Base-by-base conservation (phyloP, 768 basidiomycete species). In the Strobilomyces dryophilus region DNA sequence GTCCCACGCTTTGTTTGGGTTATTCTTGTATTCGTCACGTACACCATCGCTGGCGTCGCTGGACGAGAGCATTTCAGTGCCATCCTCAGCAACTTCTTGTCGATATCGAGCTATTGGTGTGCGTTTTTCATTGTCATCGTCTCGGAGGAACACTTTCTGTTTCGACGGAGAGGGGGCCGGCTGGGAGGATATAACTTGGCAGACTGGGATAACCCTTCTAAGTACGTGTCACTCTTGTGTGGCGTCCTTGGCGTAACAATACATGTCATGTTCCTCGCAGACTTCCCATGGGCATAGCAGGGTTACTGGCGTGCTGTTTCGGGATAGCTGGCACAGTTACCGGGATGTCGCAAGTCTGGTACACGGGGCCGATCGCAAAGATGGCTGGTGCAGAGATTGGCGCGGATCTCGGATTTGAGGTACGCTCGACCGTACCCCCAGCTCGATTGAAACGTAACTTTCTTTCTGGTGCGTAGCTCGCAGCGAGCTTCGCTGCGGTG, bases 361-460 rank as follows among this genome's bases (percentile, higher is more conserved):
- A 79, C 51, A 76, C 73, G 2, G 81, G 81, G 1, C 80, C 79
- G 0, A 59, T 81, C 4, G 81, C 72, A 4, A 61, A 60, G 44
- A 52, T 71, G 42, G 74, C 78, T 5, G 78, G 78, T 12, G 71
- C 63, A 3, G 21, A 35, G 11, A 73, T 62, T 37, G 79, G 80
- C 29, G 79, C 77, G 1, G 80, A 82, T 58, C 68, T 82, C 27
- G 80, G 80, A 31, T 81, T 82, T 51, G 80, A 81, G 70, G 76
- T 79, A 27, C 29, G 71, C 41, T 39, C 11, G 24, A 21, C 6
- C 11, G 4, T 40, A 27, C 24, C 9, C 9, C 7, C 31, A 8
- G 8, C 5, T 21, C 32, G 21, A 31, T 15, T 49, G 35, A 56
- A 36, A 21, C 9, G 3, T 5, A 6, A 10, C 15, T 26, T 5